These are phyloP conservation scores for Coelastrella sp. DNA, from an alignment of 139 green algal genomes.

Conservation along the genomic window DNA sequence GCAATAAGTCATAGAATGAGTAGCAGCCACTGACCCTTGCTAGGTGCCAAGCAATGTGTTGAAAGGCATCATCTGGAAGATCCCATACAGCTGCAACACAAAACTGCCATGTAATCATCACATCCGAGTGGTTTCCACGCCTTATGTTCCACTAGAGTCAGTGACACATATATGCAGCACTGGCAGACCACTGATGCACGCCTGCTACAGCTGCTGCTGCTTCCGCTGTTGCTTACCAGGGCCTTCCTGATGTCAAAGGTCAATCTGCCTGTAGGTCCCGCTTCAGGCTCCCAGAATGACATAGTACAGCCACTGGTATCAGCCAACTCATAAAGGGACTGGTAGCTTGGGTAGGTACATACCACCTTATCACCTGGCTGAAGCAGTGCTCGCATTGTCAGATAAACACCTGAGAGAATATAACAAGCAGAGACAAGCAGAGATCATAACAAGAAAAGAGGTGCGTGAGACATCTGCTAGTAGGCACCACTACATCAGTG, in stretches of 20 bases:
- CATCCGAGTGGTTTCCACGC: no score
- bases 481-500: no score
- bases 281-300: conserved; percentile 60
- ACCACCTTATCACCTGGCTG: conserved; percentile 78
- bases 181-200: neutral
- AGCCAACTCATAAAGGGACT: conserved; percentile 80
- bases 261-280: neutral
- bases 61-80: no score
- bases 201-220: neutral
- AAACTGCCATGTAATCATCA: no score
- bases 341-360: conserved; percentile 66
- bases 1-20: neutral
- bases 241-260: neutral
- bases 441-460: no score
- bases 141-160: no score
- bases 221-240: neutral
- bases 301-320: conserved; percentile 63
- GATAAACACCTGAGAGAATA: conserved; percentile 61
- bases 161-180: neutral
- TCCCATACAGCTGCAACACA: no score
- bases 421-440: neutral
- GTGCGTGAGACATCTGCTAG: no score
- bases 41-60: no score
- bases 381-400: conserved; percentile 79
- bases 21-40: neutral